Conservation (phyloP, 306 rosid genomes). For the Citrullus colocynthis region DNA sequence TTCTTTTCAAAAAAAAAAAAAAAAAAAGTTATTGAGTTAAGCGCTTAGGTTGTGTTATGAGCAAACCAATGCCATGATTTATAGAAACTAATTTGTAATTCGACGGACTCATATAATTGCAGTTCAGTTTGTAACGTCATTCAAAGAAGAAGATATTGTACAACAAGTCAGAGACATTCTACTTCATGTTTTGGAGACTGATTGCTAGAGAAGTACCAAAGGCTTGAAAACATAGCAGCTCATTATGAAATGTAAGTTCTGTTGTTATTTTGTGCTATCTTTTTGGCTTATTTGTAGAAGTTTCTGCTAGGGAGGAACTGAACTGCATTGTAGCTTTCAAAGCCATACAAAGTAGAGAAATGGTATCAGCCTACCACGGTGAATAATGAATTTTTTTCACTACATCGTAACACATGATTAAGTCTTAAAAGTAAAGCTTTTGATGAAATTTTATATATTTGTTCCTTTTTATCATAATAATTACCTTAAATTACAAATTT, state of each 20-base stretch:
- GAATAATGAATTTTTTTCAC: background rate
- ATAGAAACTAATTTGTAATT: constrained; percentile 12
- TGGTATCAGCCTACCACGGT: background rate
- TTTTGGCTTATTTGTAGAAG: background rate
- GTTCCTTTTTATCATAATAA: background rate
- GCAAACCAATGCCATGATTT: background rate
- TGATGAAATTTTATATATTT: background rate
- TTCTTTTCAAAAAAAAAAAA: too few species aligned
- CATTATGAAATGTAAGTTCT: background rate
- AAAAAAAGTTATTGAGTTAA: background rate
- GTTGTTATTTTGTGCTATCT: background rate
- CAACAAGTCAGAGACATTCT: constrained; percentile 42
- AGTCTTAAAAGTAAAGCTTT: background rate
- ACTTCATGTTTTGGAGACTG: constrained; percentile 45
- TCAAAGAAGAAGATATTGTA: constrained; percentile 44
- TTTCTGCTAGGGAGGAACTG: background rate
- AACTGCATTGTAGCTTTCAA: background rate
- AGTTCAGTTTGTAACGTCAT: constrained; percentile 54
- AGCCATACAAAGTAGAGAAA: background rate
- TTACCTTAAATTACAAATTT: too few species aligned
- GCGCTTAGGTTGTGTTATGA: background rate
- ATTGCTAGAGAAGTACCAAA: constrained; percentile 17
- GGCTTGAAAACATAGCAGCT: background rate
- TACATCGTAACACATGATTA: background rate
- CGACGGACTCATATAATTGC: constrained; percentile 9